A percentile compares a stretch with the other conserved stretches of the same genome.
These are phyloP conservation scores for Cytospora paraplurivora DNA, from an alignment of 2,329 filamentous ascomycete genomes.

Conservation along the genomic window DNA sequence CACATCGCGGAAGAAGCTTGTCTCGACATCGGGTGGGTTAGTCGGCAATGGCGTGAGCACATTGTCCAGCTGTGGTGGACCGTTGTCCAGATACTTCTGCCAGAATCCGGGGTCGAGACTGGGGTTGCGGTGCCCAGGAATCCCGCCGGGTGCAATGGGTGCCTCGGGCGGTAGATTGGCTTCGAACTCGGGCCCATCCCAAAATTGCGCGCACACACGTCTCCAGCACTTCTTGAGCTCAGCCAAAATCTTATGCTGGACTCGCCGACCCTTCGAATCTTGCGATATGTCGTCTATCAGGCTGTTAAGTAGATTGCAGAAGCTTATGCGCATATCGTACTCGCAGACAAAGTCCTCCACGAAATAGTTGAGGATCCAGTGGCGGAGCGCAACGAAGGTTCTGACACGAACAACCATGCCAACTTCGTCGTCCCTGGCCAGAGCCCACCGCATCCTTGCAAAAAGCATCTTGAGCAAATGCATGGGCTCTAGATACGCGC, in stretches of 20 bases:
- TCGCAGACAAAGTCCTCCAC: constrained; percentile 87
- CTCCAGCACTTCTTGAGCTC: constrained; percentile 98
- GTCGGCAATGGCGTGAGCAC: constrained; percentile 38
- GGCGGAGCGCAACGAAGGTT: constrained; percentile 90
- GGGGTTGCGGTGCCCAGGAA: constrained; percentile 61
- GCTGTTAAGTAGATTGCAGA: constrained; percentile 79
- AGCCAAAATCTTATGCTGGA: constrained; percentile 79
- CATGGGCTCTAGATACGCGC: constrained; percentile 76
- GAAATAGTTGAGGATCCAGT: constrained; percentile 99
- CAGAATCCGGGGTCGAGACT: constrained; percentile 57
- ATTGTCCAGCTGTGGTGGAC: constrained; percentile 49
- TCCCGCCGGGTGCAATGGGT: constrained; percentile 76
- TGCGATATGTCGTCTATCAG: constrained; percentile 58
- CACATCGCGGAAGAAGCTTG: constrained; percentile 51
- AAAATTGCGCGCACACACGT: constrained; percentile 84
- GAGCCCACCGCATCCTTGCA: constrained; percentile 83
- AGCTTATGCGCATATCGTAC: constrained; percentile 71
- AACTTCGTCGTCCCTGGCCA: constrained; percentile 76
- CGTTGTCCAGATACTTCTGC: constrained; percentile 46
- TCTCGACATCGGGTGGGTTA: constrained; percentile 33
- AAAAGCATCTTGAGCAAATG: constrained; percentile 83
- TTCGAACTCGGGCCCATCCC: constrained; percentile 74
- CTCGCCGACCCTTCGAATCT: constrained; percentile 49
- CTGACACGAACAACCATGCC: constrained; percentile 94
- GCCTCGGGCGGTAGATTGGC: constrained; percentile 62